Conservation (phyloP, 2,329 filamentous ascomycete genomes). For the Diaporthe vaccinii region DNA sequence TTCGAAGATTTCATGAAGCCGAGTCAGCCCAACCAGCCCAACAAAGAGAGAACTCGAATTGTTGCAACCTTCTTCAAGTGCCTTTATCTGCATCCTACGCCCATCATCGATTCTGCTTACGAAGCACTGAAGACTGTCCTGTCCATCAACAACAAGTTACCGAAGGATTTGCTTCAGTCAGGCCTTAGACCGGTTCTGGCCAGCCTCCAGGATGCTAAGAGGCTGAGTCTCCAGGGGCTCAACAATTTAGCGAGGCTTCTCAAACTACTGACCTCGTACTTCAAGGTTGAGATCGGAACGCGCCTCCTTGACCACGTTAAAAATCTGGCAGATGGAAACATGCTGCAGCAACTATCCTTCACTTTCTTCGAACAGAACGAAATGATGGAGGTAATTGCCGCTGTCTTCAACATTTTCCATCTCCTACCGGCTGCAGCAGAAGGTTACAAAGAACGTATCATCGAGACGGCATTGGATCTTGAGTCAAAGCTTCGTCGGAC, state of each 20-base stretch:
- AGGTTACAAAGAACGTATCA: constrained; percentile 89
- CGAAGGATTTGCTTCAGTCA: constrained; percentile 94
- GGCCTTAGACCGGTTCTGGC: constrained; percentile 95
- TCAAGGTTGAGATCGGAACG: constrained; percentile 97
- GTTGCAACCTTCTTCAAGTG: constrained; percentile 99
- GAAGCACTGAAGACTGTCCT: constrained; percentile 90
- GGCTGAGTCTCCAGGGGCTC: constrained; percentile 87
- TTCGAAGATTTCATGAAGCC: constrained; percentile 91
- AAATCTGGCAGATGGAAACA: constrained; percentile 83
- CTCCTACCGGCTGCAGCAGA: constrained; percentile 92
- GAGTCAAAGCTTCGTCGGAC: constrained; percentile 89
- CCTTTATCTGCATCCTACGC: constrained; percentile 90
- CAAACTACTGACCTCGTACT: constrained; percentile 95
- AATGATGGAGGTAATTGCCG: constrained; percentile 94
- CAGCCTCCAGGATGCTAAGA: constrained; percentile 93
- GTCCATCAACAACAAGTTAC: constrained; percentile 88
- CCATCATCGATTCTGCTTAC: constrained; percentile 94
- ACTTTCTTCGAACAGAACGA: constrained; percentile 93
- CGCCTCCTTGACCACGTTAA: constrained; percentile 95
- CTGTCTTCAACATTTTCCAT: constrained; percentile 97
- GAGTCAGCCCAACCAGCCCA: constrained; percentile 61
- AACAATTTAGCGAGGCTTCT: constrained; percentile 92
- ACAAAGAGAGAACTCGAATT: constrained; percentile 77
- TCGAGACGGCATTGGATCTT: constrained; percentile 90
- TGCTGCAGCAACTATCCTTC: constrained; percentile 92